phyloP scores from a whole-genome alignment of 768 basidiomycete genomes.

The Mycena latifolia region DNA sequence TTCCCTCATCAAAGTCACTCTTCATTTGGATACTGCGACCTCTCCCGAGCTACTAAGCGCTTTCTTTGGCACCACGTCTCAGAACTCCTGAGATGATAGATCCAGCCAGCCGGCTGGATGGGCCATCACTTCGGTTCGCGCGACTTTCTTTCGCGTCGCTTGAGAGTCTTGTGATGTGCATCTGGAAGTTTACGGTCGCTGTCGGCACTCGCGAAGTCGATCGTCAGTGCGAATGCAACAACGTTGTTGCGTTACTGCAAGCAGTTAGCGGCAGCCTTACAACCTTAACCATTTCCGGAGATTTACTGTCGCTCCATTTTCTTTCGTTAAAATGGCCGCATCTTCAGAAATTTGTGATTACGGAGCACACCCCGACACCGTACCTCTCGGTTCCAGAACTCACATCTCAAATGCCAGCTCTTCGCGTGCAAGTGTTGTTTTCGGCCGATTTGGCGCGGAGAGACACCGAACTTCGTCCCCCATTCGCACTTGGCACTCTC shows the following conservation, averaged over 20 bases:
- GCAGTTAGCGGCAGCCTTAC: background rate
- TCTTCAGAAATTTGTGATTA: constrained; percentile 2
- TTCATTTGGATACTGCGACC: background rate
- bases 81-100: background rate
- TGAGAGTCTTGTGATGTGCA: background rate
- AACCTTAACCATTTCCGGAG: constrained; percentile 8
- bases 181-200: background rate
- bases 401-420: constrained; percentile 8
- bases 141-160: background rate
- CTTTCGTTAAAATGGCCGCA: background rate
- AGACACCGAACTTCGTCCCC: background rate
- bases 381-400: constrained; percentile 6
- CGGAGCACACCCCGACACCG: constrained; percentile 14
- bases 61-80: background rate
- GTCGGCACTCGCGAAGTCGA: background rate
- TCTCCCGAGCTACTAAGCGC: background rate
- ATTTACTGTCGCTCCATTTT: constrained; percentile 6
- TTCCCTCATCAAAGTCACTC: background rate
- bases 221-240: background rate
- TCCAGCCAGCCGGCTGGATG: background rate
- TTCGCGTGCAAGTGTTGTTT: background rate
- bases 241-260: constrained; percentile 1
- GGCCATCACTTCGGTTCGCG: background rate
- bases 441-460: constrained; percentile 15
- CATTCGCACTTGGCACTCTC: constrained; percentile 15